A percentile compares a stretch with the other conserved stretches of the same genome.
Conservation (phyloP, 2,329 filamentous ascomycete species). For the Metarhizium sp. region DNA sequence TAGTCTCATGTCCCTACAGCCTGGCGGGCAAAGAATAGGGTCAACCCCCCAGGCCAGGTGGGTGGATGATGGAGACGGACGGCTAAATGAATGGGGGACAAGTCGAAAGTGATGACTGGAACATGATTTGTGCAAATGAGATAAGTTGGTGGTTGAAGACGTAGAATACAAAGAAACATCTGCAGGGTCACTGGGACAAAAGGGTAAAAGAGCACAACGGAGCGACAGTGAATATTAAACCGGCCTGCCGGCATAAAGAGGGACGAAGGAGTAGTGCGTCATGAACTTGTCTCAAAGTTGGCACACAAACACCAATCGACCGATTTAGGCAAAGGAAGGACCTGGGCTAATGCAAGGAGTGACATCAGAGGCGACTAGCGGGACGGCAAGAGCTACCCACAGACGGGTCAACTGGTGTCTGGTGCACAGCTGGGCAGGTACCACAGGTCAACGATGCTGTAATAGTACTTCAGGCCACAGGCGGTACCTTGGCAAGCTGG, state of each 20-base stretch:
- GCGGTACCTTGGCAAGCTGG: too few relatives aligned
- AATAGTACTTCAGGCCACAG: too few relatives aligned
- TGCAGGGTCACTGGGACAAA: background rate
- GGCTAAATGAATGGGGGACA: background rate
- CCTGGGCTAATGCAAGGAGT: slow-evolving; percentile 8
- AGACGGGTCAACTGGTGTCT: background rate
- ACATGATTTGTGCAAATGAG: background rate
- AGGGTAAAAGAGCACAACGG: slow-evolving; percentile 2
- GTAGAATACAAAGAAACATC: background rate
- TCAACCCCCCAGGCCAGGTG: background rate
- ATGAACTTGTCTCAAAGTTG: too few relatives aligned
- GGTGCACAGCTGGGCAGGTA: too few relatives aligned
- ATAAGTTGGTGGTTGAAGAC: background rate
- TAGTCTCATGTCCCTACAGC: background rate
- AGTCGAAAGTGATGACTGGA: background rate
- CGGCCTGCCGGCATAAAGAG: background rate
- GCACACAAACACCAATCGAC: background rate
- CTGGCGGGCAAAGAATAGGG: background rate
- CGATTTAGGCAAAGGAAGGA: background rate
- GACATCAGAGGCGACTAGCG: slow-evolving; percentile 26
- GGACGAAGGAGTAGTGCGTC: background rate
- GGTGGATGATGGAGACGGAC: background rate
- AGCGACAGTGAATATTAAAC: slow-evolving; percentile 5
- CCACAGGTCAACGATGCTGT: too few relatives aligned
- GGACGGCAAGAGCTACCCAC: background rate